phyloP scores from a whole-genome alignment of 306 rosid genomes.

The Neltuma alba region DNA sequence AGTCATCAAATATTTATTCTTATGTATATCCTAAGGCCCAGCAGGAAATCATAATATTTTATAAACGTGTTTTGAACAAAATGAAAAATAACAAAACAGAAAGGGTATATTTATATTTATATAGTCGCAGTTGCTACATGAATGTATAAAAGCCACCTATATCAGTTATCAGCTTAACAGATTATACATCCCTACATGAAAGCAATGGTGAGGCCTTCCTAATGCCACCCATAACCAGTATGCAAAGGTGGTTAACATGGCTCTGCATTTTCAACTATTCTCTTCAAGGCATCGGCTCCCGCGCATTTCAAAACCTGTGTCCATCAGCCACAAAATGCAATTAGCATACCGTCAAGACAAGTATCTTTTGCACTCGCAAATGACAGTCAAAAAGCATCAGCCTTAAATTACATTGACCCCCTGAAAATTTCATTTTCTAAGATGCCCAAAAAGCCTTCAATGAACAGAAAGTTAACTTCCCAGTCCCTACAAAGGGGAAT shows the following conservation, averaged over 20 bases:
- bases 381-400: slow-evolving; percentile 3
- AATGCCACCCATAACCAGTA: slow-evolving; percentile 18
- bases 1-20: not conserved
- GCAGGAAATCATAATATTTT: no score
- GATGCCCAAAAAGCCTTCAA: slow-evolving; percentile 16
- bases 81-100: not conserved
- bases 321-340: slow-evolving; percentile 31
- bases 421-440: slow-evolving; percentile 19
- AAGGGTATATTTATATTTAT: not conserved
- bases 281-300: slow-evolving; percentile 57
- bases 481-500: not conserved
- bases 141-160: not conserved
- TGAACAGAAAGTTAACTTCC: not conserved
- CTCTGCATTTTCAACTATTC: slow-evolving; percentile 52
- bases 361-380: slow-evolving; percentile 15
- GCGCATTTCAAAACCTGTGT: slow-evolving; percentile 47
- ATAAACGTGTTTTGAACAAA: not conserved
- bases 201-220: not conserved
- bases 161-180: not conserved
- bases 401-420: not conserved
- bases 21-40: not conserved
- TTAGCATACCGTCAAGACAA: not conserved
- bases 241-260: slow-evolving; percentile 33
- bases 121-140: not conserved
- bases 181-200: not conserved